Conservation (phyloP, 257 asterid species). For the Nyctanthes arbortristis region DNA sequence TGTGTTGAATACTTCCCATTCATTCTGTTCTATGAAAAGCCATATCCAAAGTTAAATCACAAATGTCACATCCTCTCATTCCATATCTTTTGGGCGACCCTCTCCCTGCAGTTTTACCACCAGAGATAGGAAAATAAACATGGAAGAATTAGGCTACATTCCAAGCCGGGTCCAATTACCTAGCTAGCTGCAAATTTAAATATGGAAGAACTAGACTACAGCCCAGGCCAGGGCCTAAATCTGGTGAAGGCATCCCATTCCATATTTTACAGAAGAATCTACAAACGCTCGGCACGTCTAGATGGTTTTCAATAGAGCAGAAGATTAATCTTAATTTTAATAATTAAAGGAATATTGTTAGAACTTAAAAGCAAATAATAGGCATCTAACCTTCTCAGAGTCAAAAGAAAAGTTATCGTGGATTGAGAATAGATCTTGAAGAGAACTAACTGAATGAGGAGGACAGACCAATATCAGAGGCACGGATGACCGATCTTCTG, state of each 20-base stretch:
- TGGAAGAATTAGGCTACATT: neutral
- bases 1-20: neutral
- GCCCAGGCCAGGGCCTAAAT: neutral
- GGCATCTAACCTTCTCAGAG: conserved; percentile 70
- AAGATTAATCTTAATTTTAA: neutral
- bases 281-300: neutral
- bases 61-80: neutral
- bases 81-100: neutral
- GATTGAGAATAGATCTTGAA: conserved; percentile 54
- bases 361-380: neutral
- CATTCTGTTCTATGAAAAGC: neutral
- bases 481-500: conserved; percentile 52
- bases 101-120: neutral
- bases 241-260: neutral
- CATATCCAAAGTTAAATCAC: neutral
- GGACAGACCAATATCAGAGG: conserved; percentile 75
- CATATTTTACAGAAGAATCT: neutral
- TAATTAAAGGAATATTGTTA: neutral
- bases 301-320: conserved; percentile 3
- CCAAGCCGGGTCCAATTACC: too few relatives aligned
- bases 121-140: neutral
- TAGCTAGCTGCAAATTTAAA: neutral
- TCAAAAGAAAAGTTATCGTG: conserved; percentile 70
- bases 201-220: neutral
- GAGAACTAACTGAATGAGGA: conserved; percentile 45